phyloP scores from a whole-genome alignment of 208 protist species.

The Porcisia hertigi region DNA sequence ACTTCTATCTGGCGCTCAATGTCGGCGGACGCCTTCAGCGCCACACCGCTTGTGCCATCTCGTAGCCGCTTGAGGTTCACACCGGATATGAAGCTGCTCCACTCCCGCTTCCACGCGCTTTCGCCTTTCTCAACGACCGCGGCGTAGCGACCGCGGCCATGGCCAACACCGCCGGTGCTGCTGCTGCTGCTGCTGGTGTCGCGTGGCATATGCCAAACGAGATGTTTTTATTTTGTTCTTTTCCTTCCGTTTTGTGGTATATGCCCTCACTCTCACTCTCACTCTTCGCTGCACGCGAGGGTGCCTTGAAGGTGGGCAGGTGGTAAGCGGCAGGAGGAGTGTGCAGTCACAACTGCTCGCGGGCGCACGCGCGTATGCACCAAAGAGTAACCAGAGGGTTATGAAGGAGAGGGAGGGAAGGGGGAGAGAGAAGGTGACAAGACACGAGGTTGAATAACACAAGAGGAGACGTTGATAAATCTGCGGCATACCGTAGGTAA shows the following conservation, averaged over 20 bases:
- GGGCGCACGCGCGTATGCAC: background rate
- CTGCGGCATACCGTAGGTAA: too few species aligned
- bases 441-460: background rate
- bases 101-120: slow-evolving; percentile 83
- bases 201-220: slow-evolving; percentile 13
- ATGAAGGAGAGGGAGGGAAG: background rate
- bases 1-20: slow-evolving; percentile 43
- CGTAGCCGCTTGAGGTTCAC: slow-evolving; percentile 72
- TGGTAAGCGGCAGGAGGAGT: background rate
- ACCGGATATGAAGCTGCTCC: slow-evolving; percentile 87
- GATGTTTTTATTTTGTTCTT: background rate
- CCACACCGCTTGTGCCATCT: slow-evolving; percentile 59
- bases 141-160: slow-evolving; percentile 62
- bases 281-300: background rate
- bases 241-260: background rate
- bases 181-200: background rate
- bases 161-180: slow-evolving; percentile 7
- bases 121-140: slow-evolving; percentile 76
- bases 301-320: background rate
- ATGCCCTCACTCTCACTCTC: too few species aligned
- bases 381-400: background rate
- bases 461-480: too few species aligned
- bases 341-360: too few species aligned
- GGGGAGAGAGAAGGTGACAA: background rate
- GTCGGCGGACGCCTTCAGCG: slow-evolving; percentile 56